These are phyloP conservation scores for Tolypocladium sp. DNA, from an alignment of 2,329 filamentous ascomycete genomes.

Conservation along the genomic window DNA sequence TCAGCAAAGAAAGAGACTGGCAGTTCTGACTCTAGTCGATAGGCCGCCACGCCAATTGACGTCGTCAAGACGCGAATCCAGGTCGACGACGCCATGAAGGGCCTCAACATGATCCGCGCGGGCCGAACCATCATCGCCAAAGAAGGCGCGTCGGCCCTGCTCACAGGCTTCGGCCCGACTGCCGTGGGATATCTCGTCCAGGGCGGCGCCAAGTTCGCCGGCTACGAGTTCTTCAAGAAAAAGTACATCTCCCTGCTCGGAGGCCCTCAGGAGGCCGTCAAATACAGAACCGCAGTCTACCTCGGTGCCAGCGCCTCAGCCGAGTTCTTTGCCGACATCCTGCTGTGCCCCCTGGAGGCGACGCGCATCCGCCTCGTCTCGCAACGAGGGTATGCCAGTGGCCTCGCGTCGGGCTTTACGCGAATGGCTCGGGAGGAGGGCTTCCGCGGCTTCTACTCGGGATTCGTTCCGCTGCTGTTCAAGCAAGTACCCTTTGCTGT, in stretches of 20 bases:
- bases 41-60: constrained; percentile 45
- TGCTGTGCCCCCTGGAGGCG: constrained; percentile 85
- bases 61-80: constrained; percentile 91
- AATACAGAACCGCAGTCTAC: constrained; percentile 52
- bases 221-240: constrained; percentile 93
- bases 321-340: constrained; percentile 67
- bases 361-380: constrained; percentile 72
- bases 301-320: constrained; percentile 60
- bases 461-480: constrained; percentile 78
- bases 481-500: constrained; percentile 93
- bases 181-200: constrained; percentile 84
- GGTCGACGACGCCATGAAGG: constrained; percentile 79
- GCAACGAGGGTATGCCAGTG: constrained; percentile 66
- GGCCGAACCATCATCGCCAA: constrained; percentile 69
- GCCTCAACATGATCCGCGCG: constrained; percentile 71
- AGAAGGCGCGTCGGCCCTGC: constrained; percentile 70
- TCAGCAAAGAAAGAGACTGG: not conserved
- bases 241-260: constrained; percentile 64
- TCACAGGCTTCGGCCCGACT: constrained; percentile 79
- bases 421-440: constrained; percentile 72
- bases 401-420: constrained; percentile 61
- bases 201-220: constrained; percentile 84
- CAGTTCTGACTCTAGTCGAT: not conserved
- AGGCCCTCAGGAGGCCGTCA: constrained; percentile 33
- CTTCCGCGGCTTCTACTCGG: constrained; percentile 77